A percentile compares a stretch with the other conserved stretches of the same genome.
Conservation (phyloP, 805 yeast genomes). For the Starmerella davenportii region DNA sequence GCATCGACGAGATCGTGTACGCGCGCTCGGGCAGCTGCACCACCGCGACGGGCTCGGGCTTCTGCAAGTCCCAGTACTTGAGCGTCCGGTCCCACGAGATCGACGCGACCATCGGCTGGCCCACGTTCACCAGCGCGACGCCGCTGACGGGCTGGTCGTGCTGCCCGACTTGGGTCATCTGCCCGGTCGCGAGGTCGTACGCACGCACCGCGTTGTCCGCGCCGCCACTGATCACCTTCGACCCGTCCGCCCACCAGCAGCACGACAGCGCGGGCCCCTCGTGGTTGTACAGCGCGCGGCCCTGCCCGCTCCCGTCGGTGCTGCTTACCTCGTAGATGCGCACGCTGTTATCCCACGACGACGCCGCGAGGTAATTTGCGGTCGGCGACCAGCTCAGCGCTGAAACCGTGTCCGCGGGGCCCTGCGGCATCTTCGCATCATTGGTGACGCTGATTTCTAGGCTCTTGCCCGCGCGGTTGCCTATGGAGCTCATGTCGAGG, state of each 20-base stretch:
- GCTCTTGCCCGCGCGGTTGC: constrained; percentile 1
- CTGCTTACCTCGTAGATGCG: constrained; percentile 72
- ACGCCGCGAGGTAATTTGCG: constrained; percentile 61
- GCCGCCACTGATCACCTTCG: constrained; percentile 76
- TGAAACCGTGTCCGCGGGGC: constrained; percentile 50
- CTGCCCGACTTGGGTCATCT: constrained; percentile 63
- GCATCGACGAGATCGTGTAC: constrained; percentile 69
- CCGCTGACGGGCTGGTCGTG: constrained; percentile 67
- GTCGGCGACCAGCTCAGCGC: constrained; percentile 74
- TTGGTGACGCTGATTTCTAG: constrained; percentile 7
- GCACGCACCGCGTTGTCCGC: constrained; percentile 74
- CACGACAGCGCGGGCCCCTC: constrained; percentile 71
- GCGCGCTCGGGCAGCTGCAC: constrained; percentile 77
- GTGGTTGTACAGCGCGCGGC: constrained; percentile 77
- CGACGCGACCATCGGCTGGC: constrained; percentile 57
- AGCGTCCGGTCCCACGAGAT: constrained; percentile 96
- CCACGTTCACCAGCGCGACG: constrained; percentile 63
- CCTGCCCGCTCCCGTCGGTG: constrained; percentile 55
- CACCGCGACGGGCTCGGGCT: constrained; percentile 59
- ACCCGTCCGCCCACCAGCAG: constrained; percentile 73
- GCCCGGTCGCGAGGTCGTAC: constrained; percentile 69
- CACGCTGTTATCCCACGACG: constrained; percentile 92
- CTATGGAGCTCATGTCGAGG: background rate
- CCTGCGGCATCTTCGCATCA: constrained; percentile 12
- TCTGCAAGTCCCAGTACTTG: constrained; percentile 86